These are phyloP conservation scores for Zygotorulaspora mrakii DNA, from an alignment of 1,139 yeast genomes.

Conservation along the genomic window DNA sequence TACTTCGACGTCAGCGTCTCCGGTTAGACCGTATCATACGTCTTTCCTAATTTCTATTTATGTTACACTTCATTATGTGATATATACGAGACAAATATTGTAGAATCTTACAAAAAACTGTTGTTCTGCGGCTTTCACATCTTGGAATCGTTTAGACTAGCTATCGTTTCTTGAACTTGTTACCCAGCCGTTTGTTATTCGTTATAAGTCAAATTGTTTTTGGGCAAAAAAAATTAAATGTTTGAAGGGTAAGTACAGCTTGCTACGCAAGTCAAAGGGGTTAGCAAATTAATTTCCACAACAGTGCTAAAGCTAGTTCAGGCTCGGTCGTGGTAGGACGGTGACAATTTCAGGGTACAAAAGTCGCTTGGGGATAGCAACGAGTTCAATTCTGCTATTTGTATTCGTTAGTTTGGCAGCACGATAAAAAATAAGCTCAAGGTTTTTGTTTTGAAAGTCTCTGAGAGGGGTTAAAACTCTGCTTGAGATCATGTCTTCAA, in stretches of 20 bases:
- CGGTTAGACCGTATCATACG: slow-evolving; percentile 23
- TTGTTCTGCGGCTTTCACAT: neutral
- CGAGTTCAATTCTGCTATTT: too few relatives aligned
- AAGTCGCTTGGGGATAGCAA: too few relatives aligned
- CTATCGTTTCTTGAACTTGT: neutral
- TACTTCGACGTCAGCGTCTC: slow-evolving; percentile 35
- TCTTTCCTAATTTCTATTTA: neutral
- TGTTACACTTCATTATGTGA: neutral
- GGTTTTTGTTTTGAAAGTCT: neutral
- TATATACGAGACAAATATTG: neutral
- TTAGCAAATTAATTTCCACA: neutral
- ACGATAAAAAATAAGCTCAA: neutral
- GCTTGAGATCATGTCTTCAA: neutral
- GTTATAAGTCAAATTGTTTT: too few relatives aligned
- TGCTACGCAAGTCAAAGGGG: neutral
- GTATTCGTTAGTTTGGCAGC: neutral
- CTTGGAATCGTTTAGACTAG: neutral
- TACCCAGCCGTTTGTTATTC: neutral
- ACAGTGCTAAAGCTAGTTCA: neutral
- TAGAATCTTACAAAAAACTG: too few relatives aligned
- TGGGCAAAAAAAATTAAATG: slow-evolving; percentile 1
- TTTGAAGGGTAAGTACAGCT: neutral
- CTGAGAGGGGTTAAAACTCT: neutral
- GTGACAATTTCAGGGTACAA: too few relatives aligned
- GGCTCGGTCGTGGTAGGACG: too few relatives aligned